phyloP scores from a whole-genome alignment of 2,329 filamentous ascomycete species.

The Monosporascus sp. region DNA sequence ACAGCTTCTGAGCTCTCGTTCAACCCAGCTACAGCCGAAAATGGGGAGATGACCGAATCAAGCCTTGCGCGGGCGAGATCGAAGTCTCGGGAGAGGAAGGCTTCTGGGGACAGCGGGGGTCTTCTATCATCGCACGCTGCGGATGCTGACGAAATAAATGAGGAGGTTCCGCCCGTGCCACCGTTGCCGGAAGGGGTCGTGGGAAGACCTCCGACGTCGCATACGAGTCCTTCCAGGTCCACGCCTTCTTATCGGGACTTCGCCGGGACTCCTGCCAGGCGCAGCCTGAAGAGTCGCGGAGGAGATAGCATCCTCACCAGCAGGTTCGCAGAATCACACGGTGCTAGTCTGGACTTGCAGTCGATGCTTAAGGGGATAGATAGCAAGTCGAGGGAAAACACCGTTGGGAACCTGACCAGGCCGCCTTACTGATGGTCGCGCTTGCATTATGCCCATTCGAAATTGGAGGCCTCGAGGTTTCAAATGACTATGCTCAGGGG shows the following conservation, averaged over 20 bases:
- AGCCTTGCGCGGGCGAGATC: slow-evolving; percentile 14
- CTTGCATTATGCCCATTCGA: slow-evolving; percentile 7
- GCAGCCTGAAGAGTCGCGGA: slow-evolving; percentile 22
- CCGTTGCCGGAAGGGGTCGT: slow-evolving; percentile 38
- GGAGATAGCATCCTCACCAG: slow-evolving; percentile 21
- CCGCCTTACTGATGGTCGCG: slow-evolving; percentile 22
- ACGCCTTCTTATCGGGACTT: slow-evolving; percentile 31
- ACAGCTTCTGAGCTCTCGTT: slow-evolving; percentile 62
- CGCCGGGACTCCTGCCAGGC: slow-evolving; percentile 21
- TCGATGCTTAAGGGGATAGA: slow-evolving; percentile 28
- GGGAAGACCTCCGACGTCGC: slow-evolving; percentile 15
- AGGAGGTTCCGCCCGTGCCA: slow-evolving; percentile 50
- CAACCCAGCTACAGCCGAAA: slow-evolving; percentile 36
- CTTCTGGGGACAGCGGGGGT: slow-evolving; percentile 18
- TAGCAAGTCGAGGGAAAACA: slow-evolving; percentile 26
- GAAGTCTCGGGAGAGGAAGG: slow-evolving; percentile 25
- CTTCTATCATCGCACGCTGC: slow-evolving; percentile 23
- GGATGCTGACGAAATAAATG: slow-evolving; percentile 24
- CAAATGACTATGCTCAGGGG: too few species aligned
- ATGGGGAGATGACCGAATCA: slow-evolving; percentile 21
- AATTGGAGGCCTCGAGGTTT: not conserved
- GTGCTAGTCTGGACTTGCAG: slow-evolving; percentile 24
- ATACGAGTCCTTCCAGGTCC: slow-evolving; percentile 16
- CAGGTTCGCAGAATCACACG: slow-evolving; percentile 14
- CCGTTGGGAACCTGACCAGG: slow-evolving; percentile 25